Conservation (phyloP, 441 rosid species). For the Breynia disticha region DNA sequence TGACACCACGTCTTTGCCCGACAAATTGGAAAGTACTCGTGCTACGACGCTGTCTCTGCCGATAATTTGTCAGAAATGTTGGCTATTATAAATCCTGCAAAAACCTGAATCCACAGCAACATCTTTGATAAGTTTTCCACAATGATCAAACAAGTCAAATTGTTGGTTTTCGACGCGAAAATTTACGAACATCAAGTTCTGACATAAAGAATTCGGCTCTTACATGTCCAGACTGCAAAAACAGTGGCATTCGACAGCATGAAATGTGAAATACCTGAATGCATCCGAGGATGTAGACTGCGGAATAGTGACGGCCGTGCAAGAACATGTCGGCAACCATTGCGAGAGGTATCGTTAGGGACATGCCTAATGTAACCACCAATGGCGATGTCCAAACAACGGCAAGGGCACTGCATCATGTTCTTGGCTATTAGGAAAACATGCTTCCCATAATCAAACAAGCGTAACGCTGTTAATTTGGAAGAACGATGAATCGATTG, state of each 20-base stretch:
- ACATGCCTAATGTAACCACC: constrained; percentile 72
- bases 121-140: neutral
- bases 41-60: constrained; percentile 13
- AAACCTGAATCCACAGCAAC: constrained; percentile 31
- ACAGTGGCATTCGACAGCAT: neutral
- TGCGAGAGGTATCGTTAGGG: constrained; percentile 76
- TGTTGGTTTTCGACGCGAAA: neutral
- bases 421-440: neutral
- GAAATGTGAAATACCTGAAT: constrained; percentile 37
- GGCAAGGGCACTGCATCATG: constrained; percentile 59
- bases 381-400: constrained; percentile 89
- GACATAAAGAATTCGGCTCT: neutral
- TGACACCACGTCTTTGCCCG: too few relatives aligned
- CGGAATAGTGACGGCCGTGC: constrained; percentile 61
- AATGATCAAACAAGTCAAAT: too few relatives aligned
- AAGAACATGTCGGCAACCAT: constrained; percentile 78
- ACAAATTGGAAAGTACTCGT: too few relatives aligned
- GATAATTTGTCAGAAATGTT: constrained; percentile 34
- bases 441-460: too few relatives aligned
- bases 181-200: neutral
- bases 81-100: constrained; percentile 47
- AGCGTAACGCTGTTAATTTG: neutral
- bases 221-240: neutral
- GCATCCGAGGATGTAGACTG: constrained; percentile 60
- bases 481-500: neutral